These are phyloP conservation scores for Nakazawaea pomicola DNA, from an alignment of 805 yeast genomes.

Conservation along the genomic window DNA sequence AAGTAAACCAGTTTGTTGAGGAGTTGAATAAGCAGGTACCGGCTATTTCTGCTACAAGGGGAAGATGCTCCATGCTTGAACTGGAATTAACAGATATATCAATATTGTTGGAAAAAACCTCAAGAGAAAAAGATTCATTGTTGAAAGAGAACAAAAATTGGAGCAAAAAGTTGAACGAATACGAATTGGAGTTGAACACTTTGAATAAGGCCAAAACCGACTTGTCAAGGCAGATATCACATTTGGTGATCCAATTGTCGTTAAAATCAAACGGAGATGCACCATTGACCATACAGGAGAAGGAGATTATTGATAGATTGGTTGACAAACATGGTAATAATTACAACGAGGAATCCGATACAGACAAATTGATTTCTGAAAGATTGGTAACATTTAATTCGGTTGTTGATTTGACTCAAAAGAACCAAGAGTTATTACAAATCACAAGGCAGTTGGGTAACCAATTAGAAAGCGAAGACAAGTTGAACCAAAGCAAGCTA, in stretches of 20 bases:
- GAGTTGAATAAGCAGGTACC: constrained; percentile 83
- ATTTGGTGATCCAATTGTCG: constrained; percentile 60
- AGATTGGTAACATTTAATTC: constrained; percentile 67
- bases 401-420: constrained; percentile 63
- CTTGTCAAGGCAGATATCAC: constrained; percentile 78
- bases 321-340: constrained; percentile 26
- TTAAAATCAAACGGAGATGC: constrained; percentile 49
- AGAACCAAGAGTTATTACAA: constrained; percentile 66
- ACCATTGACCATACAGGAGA: constrained; percentile 63
- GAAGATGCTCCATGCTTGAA: constrained; percentile 52
- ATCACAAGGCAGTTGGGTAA: constrained; percentile 69
- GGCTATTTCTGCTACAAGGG: constrained; percentile 59
- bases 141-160: constrained; percentile 24
- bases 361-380: constrained; percentile 66
- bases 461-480: constrained; percentile 63
- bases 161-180: constrained; percentile 31
- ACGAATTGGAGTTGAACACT: constrained; percentile 40
- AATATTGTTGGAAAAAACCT: constrained; percentile 46
- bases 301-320: constrained; percentile 55
- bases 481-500: constrained; percentile 25
- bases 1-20: constrained; percentile 63
- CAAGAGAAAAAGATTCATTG: constrained; percentile 43
- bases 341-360: constrained; percentile 46
- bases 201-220: constrained; percentile 61
- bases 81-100: constrained; percentile 50